Evolutionary conservation across 2,329 filamentous ascomycete genomes (phyloP), one percentile per base, ranked within the genome.

Genomic region (Colletotrichum sp.): DNA sequence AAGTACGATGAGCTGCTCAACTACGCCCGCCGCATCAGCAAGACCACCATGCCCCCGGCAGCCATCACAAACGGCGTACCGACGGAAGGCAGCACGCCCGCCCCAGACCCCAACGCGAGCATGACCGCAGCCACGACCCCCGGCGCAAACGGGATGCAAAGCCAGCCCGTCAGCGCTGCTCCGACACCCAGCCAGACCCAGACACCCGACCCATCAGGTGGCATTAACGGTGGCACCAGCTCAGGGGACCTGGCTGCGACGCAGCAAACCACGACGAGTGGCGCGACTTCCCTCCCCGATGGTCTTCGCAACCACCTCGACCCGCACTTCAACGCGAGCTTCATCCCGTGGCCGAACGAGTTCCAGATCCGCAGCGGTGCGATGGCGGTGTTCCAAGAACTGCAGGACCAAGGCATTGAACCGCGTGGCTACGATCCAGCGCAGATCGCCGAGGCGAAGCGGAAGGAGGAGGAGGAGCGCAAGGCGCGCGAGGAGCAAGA

Each of bases 11-110:
- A 96, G 79, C 91, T 98, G 0, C 92, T 98, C 26, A 90, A 88
- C 77, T 97, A 95, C 82, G 95, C 95, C 26, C 93, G 93, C 59
- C 92, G 93, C 78, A 97, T 98, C 81, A 94, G 93, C 83, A 94
- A 93, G 82, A 95, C 93, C 78, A 96, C 95, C 1, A 89, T 95
- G 15, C 95, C 95, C 0, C 93, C 93, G 0, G 91, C 91, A 1
- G 86, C 86, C 63, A 86, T 87, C 65, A 83, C 87, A 15, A 88
- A 89, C 77, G 82, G 84, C 26, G 71, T 85, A 24, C 80, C 83
- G 24, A 75, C 83, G 15, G 48, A 44, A 5, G 62, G 63, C 30
- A 69, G 52, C 36, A 69, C 69, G 5, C 69, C 67, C 3, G 75
- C 32, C 5, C 74, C 78, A 2, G 79, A 81, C 10, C 73, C 71